phyloP scores from a whole-genome alignment of 2,329 filamentous ascomycete genomes.

The Daldinia sp. region DNA sequence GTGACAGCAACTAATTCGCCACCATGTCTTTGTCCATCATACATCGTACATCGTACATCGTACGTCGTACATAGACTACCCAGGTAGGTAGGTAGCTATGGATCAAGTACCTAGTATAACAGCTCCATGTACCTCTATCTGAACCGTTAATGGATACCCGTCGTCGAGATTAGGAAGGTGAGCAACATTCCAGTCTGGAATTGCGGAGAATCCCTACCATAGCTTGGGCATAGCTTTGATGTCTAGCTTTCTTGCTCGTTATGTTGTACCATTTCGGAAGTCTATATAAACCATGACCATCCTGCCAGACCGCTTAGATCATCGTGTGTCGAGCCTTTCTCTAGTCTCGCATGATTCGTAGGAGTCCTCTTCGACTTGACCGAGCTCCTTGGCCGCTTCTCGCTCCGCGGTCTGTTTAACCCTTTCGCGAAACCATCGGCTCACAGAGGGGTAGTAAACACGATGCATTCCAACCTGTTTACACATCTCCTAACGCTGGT shows the following conservation, averaged over 20 bases:
- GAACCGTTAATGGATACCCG: constrained; percentile 17
- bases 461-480: constrained; percentile 28
- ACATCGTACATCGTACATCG: no score
- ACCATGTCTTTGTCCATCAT: constrained; percentile 13
- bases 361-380: constrained; percentile 9
- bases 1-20: constrained; percentile 31
- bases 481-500: constrained; percentile 25
- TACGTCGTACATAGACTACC: constrained; percentile 5
- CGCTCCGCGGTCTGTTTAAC: constrained; percentile 11
- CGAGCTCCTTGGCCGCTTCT: constrained; percentile 7
- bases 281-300: constrained; percentile 25
- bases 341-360: constrained; percentile 10
- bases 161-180: constrained; percentile 36
- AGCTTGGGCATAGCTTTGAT: constrained; percentile 29
- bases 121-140: constrained; percentile 27
- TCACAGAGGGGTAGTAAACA: constrained; percentile 20
- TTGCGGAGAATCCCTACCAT: constrained; percentile 36
- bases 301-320: constrained; percentile 4
- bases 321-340: constrained; percentile 16
- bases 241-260: constrained; percentile 14
- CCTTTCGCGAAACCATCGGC: constrained; percentile 8
- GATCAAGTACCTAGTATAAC: constrained; percentile 16
- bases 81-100: no score
- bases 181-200: constrained; percentile 34
- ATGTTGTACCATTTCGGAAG: constrained; percentile 19